These are phyloP conservation scores for Phaffia australis DNA, from an alignment of 768 basidiomycete species.

Conservation along the genomic window DNA sequence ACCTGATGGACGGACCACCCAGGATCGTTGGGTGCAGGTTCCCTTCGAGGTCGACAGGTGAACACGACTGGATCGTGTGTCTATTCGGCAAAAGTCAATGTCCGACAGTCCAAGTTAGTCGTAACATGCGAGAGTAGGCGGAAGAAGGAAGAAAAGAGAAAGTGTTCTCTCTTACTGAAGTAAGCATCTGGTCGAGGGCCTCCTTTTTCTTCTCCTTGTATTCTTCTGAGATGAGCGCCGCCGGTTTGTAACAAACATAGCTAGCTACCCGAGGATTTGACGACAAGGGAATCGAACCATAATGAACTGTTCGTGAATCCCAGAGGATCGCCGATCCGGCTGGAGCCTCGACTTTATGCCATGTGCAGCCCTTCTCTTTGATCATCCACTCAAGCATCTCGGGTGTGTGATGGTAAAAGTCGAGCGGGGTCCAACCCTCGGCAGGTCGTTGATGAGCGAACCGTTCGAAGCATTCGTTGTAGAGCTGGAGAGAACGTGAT, in stretches of 20 bases:
- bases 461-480: constrained; percentile 36
- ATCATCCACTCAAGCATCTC: constrained; percentile 37
- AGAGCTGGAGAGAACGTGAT: constrained; percentile 23
- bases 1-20: constrained; percentile 2
- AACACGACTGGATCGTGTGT: constrained; percentile 21
- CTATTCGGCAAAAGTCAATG: background rate
- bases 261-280: constrained; percentile 29
- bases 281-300: constrained; percentile 30
- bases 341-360: constrained; percentile 35
- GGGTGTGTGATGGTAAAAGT: constrained; percentile 29
- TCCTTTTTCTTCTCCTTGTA: constrained; percentile 1
- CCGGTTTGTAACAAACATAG: constrained; percentile 27
- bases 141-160: background rate
- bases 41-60: constrained; percentile 4
- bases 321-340: constrained; percentile 37
- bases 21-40: constrained; percentile 2
- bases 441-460: constrained; percentile 30
- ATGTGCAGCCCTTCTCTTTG: constrained; percentile 36
- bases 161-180: constrained; percentile 1
- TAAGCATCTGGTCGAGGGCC: constrained; percentile 9
- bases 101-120: background rate
- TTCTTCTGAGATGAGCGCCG: constrained; percentile 9
- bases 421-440: constrained; percentile 29
- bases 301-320: constrained; percentile 32
- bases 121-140: background rate